phyloP scores from a whole-genome alignment of 768 basidiomycete genomes.

The Amanita rubescens region DNA sequence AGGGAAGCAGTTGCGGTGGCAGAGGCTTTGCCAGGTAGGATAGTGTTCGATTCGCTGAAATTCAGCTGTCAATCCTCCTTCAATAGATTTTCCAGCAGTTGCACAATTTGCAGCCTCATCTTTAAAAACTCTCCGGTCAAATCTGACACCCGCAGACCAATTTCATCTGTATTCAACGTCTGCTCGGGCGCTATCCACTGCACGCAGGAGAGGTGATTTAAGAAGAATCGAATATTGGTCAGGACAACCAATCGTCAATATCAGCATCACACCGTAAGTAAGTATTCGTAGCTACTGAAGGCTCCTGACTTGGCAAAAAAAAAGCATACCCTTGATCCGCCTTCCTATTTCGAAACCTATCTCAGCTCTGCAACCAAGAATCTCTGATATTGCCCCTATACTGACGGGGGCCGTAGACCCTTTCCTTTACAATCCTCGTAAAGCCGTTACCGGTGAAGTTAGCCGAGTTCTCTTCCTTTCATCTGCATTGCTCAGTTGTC shows the following conservation, averaged over 20 bases:
- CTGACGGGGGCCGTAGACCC: slow-evolving; percentile 61
- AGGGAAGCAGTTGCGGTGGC: slow-evolving; percentile 89
- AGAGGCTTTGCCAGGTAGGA: slow-evolving; percentile 76
- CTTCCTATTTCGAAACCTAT: slow-evolving; percentile 67
- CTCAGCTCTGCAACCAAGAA: slow-evolving; percentile 39
- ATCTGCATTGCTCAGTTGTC: slow-evolving; percentile 3
- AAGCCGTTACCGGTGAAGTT: slow-evolving; percentile 32
- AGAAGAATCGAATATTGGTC: slow-evolving; percentile 82
- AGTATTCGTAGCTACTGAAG: neutral
- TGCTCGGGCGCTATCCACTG: slow-evolving; percentile 62
- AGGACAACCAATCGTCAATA: slow-evolving; percentile 67
- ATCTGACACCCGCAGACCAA: slow-evolving; percentile 74
- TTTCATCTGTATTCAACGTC: slow-evolving; percentile 69
- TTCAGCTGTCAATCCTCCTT: slow-evolving; percentile 2
- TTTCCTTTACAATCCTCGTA: slow-evolving; percentile 90
- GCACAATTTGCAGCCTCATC: slow-evolving; percentile 89
- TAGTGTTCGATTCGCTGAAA: slow-evolving; percentile 23
- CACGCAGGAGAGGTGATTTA: slow-evolving; percentile 69
- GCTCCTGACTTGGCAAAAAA: neutral
- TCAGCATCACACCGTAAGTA: slow-evolving; percentile 70
- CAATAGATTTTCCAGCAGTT: slow-evolving; percentile 72
- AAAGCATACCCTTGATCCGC: slow-evolving; percentile 64
- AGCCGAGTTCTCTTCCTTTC: slow-evolving; percentile 38
- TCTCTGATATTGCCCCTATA: slow-evolving; percentile 37
- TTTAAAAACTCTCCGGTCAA: slow-evolving; percentile 60